phyloP scores from a whole-genome alignment of 495 filamentous ascomycete species.

The Aspergillus indologenus region DNA sequence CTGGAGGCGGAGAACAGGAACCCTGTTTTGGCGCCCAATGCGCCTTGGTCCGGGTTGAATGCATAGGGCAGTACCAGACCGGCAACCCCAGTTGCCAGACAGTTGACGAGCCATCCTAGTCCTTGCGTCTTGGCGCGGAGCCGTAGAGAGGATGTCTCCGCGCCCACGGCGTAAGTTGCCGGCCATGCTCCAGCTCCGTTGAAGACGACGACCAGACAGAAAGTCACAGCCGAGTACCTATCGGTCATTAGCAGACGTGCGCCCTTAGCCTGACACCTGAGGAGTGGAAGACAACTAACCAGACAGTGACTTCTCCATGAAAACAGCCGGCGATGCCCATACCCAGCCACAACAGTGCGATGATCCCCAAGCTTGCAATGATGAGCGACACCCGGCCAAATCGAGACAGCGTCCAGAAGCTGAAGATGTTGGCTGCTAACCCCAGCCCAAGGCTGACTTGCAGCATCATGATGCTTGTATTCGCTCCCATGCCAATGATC shows the following conservation, averaged over 20 bases:
- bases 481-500: constrained; percentile 30
- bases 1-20: constrained; percentile 34
- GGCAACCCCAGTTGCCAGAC: constrained; percentile 25
- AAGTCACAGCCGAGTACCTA: constrained; percentile 32
- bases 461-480: constrained; percentile 30
- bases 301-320: constrained; percentile 24
- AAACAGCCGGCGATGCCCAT: constrained; percentile 38
- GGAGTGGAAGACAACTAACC: constrained; percentile 19
- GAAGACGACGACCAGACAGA: constrained; percentile 27
- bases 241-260: neutral
- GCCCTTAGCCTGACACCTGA: neutral
- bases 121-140: constrained; percentile 36
- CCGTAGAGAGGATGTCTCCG: constrained; percentile 32
- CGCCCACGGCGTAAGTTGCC: constrained; percentile 32
- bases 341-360: constrained; percentile 27
- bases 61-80: constrained; percentile 34
- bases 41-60: constrained; percentile 32
- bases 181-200: constrained; percentile 35
- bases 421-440: constrained; percentile 29
- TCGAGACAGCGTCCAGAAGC: constrained; percentile 26
- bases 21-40: constrained; percentile 30
- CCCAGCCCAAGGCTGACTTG: constrained; percentile 32
- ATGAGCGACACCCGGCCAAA: constrained; percentile 31
- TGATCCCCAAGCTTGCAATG: constrained; percentile 13
- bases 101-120: constrained; percentile 32